Conservation (phyloP, 202 grass and related monocot genomes). For the Zoysia matrella region DNA sequence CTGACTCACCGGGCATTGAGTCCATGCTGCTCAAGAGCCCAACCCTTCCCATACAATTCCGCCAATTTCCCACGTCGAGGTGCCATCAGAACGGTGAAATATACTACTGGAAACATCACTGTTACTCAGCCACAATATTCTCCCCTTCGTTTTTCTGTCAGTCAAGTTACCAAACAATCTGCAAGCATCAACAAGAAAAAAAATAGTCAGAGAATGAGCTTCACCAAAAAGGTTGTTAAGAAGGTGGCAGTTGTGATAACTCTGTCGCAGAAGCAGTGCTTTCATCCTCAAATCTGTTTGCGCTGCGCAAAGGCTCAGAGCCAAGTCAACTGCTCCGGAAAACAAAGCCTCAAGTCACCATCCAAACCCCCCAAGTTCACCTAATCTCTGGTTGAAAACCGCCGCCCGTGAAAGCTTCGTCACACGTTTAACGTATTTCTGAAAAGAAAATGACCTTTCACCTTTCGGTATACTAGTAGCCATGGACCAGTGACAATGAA, state of each 20-base stretch:
- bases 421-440: background rate
- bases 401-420: conserved; percentile 34
- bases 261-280: too few relatives aligned
- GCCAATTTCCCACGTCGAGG: background rate
- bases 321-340: conserved; percentile 36
- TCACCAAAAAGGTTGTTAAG: conserved; percentile 7
- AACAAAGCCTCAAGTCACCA: conserved; percentile 38
- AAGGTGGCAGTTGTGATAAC: background rate
- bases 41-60: background rate
- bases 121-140: background rate
- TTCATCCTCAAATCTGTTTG: conserved; percentile 34
- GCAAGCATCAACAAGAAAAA: background rate
- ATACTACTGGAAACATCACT: too few relatives aligned
- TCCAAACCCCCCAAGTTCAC: conserved; percentile 42
- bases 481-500: conserved; percentile 9
- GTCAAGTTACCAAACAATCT: background rate
- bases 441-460: conserved; percentile 44
- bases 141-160: background rate
- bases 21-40: background rate
- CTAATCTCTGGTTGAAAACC: conserved; percentile 46
- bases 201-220: background rate
- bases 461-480: conserved; percentile 2
- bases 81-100: background rate
- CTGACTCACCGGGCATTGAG: background rate
- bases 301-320: background rate